These are phyloP conservation scores for Haematococcus sp. DNA, from an alignment of 139 green algal species.

Conservation along the genomic window DNA sequence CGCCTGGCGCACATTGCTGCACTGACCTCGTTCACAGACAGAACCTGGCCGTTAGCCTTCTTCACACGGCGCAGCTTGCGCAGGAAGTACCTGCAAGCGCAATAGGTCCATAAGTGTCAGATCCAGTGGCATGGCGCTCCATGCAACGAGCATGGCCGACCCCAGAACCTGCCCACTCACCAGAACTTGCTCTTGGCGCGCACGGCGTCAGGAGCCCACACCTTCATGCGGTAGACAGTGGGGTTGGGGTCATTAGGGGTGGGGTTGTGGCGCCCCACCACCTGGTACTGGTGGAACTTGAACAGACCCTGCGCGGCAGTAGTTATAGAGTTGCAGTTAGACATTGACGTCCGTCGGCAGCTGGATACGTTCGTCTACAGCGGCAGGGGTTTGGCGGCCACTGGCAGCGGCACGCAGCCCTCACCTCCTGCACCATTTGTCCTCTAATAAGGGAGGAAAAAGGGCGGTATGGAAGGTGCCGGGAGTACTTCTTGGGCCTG, in stretches of 20 bases:
- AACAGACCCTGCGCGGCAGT: constrained; percentile 65
- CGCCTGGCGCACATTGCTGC: not conserved
- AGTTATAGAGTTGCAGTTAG: too few relatives aligned
- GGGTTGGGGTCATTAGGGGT: constrained; percentile 83
- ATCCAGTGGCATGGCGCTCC: too few relatives aligned
- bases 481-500: too few relatives aligned
- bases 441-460: too few relatives aligned
- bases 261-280: constrained; percentile 95
- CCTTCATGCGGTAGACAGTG: constrained; percentile 99
- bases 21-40: constrained; percentile 93
- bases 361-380: too few relatives aligned
- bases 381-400: too few relatives aligned
- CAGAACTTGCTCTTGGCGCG: constrained; percentile 98
- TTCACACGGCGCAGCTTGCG: constrained; percentile 95
- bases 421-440: too few relatives aligned
- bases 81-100: constrained; percentile 93
- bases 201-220: constrained; percentile 93
- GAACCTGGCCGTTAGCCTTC: constrained; percentile 99
- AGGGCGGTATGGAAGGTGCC: too few relatives aligned
- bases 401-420: too few relatives aligned
- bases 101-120: too few relatives aligned
- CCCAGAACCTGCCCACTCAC: constrained; percentile 45
- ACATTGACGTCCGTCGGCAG: too few relatives aligned
- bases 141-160: too few relatives aligned
- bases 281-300: constrained; percentile 98